Percentiles rank a stretch among this genome's conserved stretches.
phyloP scores from a whole-genome alignment of 257 asterid genomes.

The Asclepias syriaca region DNA sequence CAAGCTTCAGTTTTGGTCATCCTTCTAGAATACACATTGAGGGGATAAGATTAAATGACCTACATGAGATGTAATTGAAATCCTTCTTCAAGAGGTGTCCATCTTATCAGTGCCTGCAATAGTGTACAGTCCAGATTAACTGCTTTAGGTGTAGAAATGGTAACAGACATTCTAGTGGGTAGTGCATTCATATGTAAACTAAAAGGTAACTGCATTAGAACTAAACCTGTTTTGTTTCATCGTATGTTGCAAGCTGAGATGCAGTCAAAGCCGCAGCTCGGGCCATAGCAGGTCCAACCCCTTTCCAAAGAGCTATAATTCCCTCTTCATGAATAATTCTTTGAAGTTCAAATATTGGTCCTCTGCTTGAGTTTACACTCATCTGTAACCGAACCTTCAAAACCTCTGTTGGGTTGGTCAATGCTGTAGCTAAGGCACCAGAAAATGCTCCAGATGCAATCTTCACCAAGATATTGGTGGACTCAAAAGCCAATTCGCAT shows the following conservation, averaged over 20 bases:
- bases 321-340: slow-evolving; percentile 83
- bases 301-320: slow-evolving; percentile 82
- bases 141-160: background rate
- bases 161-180: background rate
- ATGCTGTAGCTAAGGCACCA: slow-evolving; percentile 92
- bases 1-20: background rate
- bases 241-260: slow-evolving; percentile 85
- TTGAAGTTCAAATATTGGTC: slow-evolving; percentile 53
- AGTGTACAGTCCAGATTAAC: slow-evolving; percentile 12
- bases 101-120: slow-evolving; percentile 60
- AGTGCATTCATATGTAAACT: slow-evolving; percentile 8
- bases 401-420: slow-evolving; percentile 88
- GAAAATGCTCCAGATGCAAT: slow-evolving; percentile 95
- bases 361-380: slow-evolving; percentile 40
- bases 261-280: slow-evolving; percentile 94
- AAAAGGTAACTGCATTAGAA: slow-evolving; percentile 21
- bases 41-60: slow-evolving; percentile 7
- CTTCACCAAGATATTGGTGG: slow-evolving; percentile 95
- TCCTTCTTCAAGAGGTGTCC: slow-evolving; percentile 91
- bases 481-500: slow-evolving; percentile 95
- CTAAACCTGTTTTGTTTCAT: slow-evolving; percentile 82
- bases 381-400: slow-evolving; percentile 88
- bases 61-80: slow-evolving; percentile 84
- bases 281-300: slow-evolving; percentile 91
- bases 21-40: background rate